Conservation (phyloP, 2,329 filamentous ascomycete genomes). For the Claviceps humidiphila region DNA sequence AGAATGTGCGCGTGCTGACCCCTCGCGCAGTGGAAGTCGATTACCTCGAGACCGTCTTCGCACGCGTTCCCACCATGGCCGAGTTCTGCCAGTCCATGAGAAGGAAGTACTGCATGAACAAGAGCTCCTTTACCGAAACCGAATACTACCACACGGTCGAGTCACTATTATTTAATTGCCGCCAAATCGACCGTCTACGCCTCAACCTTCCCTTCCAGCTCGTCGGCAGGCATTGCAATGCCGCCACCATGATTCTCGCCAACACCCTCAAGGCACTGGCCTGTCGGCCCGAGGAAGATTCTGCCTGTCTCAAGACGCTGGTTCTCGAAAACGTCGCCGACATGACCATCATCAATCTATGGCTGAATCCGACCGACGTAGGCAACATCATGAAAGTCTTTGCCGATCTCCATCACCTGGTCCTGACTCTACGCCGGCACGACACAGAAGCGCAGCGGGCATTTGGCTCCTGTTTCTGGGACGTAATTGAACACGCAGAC, state of each 20-base stretch:
- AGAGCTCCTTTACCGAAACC: conserved; percentile 33
- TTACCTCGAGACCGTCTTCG: conserved; percentile 33
- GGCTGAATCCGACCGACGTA: conserved; percentile 37
- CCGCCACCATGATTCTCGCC: conserved; percentile 37
- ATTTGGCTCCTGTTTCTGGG: conserved; percentile 37
- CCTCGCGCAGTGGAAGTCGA: conserved; percentile 31
- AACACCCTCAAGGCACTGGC: conserved; percentile 37
- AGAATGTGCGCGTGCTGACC: conserved; percentile 4
- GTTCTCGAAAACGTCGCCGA: conserved; percentile 39
- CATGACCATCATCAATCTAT: conserved; percentile 32
- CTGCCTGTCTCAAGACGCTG: conserved; percentile 28
- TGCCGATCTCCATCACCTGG: conserved; percentile 28
- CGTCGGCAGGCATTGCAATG: conserved; percentile 29
- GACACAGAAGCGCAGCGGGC: conserved; percentile 22
- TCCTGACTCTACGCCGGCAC: conserved; percentile 33
- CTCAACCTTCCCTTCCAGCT: conserved; percentile 39
- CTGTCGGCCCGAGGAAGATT: conserved; percentile 30
- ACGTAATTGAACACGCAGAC: conserved; percentile 31
- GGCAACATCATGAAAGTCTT: conserved; percentile 33
- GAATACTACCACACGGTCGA: conserved; percentile 31
- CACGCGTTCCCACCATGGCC: conserved; percentile 30
- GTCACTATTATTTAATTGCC: conserved; percentile 29
- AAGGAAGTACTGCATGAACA: conserved; percentile 33
- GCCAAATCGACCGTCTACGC: conserved; percentile 31
- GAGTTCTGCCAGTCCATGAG: conserved; percentile 30